Percentiles rank a stretch among this genome's conserved stretches.
Conservation (phyloP, 192 early-diverging fungal species). For the Rhizophagus sp. region DNA sequence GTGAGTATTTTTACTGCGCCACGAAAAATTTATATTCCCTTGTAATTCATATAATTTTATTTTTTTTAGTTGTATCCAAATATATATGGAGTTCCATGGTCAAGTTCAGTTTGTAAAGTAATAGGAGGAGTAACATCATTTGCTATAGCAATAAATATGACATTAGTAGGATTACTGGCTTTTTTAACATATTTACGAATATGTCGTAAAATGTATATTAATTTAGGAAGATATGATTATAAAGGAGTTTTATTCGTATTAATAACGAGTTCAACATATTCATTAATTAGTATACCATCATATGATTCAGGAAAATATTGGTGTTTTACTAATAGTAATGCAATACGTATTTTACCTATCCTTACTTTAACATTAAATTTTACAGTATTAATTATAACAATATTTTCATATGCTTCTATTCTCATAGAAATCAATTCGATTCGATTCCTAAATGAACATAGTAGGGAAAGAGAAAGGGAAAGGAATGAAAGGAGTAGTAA, state of each 20-base stretch:
- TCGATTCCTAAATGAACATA: neutral
- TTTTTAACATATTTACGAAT: slow-evolving; percentile 15
- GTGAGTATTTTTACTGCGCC: neutral
- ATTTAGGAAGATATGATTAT: slow-evolving; percentile 15
- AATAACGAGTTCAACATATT: neutral
- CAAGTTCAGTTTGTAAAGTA: neutral
- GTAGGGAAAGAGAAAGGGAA: neutral
- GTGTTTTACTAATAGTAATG: neutral
- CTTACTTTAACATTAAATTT: neutral
- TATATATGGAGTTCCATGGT: slow-evolving; percentile 9
- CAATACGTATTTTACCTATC: neutral
- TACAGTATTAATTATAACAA: neutral
- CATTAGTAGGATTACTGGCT: slow-evolving; percentile 5
- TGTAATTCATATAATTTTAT: too few species aligned
- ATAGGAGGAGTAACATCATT: slow-evolving; percentile 17
- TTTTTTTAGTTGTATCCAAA: neutral
- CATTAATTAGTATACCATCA: slow-evolving; percentile 6
- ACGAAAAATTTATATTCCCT: neutral
- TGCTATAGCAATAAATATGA: neutral
- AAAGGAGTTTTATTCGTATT: neutral
- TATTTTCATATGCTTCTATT: neutral
- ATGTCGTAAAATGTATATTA: neutral
- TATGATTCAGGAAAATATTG: slow-evolving; percentile 23
- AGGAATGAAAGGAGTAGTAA: neutral
- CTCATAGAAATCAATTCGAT: slow-evolving; percentile 16